Percentiles rank a stretch among this genome's conserved stretches.
phyloP scores from a whole-genome alignment of 2,329 filamentous ascomycete species.

The Sclerotiophoma versabilis region DNA sequence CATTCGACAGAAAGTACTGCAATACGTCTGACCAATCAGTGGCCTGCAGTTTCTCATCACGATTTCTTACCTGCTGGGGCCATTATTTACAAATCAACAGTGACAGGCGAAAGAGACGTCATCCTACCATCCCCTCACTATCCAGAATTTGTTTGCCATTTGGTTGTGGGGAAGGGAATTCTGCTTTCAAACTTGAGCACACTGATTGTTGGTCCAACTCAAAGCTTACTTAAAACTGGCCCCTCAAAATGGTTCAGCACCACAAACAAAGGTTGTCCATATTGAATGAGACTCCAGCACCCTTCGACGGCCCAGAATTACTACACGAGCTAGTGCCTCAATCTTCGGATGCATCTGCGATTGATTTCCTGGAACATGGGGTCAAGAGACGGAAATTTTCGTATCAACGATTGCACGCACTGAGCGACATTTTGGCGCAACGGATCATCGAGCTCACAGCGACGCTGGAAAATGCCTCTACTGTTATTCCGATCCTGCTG shows the following conservation, averaged over 20 bases:
- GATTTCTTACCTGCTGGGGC: slow-evolving; percentile 7
- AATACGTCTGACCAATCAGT: slow-evolving; percentile 38
- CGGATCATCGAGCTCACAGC: slow-evolving; percentile 27
- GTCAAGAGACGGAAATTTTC: slow-evolving; percentile 59
- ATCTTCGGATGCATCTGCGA: slow-evolving; percentile 55
- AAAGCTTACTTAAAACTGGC: slow-evolving; percentile 22
- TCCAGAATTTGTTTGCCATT: background rate
- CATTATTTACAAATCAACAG: slow-evolving; percentile 13
- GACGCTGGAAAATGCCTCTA: slow-evolving; percentile 41
- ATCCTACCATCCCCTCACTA: background rate
- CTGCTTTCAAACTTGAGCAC: slow-evolving; percentile 1
- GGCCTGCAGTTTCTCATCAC: slow-evolving; percentile 46
- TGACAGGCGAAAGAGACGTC: background rate
- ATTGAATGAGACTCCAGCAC: slow-evolving; percentile 62
- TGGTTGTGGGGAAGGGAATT: background rate
- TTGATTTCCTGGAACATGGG: slow-evolving; percentile 68
- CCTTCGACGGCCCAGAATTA: slow-evolving; percentile 62
- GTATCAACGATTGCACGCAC: slow-evolving; percentile 68
- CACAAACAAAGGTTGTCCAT: slow-evolving; percentile 45
- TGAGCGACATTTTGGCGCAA: slow-evolving; percentile 64
- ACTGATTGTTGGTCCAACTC: background rate
- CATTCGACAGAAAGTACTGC: slow-evolving; percentile 27
- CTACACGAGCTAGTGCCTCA: slow-evolving; percentile 69
- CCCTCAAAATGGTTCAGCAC: slow-evolving; percentile 35
- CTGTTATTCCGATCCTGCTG: slow-evolving; percentile 76